These are phyloP conservation scores for Monilinia aucupariae DNA, from an alignment of 2,329 filamentous ascomycete species.

Conservation along the genomic window DNA sequence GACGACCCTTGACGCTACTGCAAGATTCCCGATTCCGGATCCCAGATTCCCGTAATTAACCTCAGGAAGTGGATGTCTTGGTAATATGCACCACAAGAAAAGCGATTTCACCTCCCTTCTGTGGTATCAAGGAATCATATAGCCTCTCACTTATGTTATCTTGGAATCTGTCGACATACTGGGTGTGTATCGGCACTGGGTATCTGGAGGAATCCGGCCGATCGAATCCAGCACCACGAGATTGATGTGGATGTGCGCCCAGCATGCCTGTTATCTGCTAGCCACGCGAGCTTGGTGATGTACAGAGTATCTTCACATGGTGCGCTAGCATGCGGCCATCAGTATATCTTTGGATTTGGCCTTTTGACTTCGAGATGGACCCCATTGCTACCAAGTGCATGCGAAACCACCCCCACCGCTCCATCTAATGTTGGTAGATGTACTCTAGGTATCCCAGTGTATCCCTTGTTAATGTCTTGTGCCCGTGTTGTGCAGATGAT, in stretches of 20 bases:
- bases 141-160: neutral
- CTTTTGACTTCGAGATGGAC: constrained; percentile 4
- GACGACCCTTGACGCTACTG: constrained; percentile 3
- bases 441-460: neutral
- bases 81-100: neutral
- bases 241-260: neutral
- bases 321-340: constrained; percentile 2
- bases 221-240: constrained; percentile 1
- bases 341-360: neutral
- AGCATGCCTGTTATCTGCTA: neutral
- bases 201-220: neutral
- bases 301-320: neutral
- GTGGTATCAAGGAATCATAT: neutral
- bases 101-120: neutral
- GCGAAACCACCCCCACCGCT: neutral
- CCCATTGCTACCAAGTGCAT: constrained; percentile 7
- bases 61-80: neutral
- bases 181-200: neutral
- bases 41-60: constrained; percentile 4
- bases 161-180: neutral
- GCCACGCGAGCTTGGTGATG: constrained; percentile 8
- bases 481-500: neutral
- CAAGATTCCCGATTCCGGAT: constrained; percentile 1
- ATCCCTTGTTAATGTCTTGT: neutral
- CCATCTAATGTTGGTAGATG: constrained; percentile 1